Conservation (phyloP, 148 eudicot genomes). For the Rhododendron mucronatum region DNA sequence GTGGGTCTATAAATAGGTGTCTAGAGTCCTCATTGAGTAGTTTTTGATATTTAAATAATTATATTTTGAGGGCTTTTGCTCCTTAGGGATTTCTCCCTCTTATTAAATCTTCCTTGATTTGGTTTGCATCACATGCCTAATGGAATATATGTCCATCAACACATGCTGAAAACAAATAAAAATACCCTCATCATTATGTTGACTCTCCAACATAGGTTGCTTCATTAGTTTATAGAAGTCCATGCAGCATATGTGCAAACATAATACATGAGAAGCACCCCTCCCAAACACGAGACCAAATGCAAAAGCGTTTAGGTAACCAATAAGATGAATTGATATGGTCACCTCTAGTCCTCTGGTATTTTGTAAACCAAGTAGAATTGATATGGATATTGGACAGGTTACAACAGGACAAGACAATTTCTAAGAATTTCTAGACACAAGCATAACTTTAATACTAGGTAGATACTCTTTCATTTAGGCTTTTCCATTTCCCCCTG, state of each 20-base stretch:
- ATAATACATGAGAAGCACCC: background rate
- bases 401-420: background rate
- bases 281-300: background rate
- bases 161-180: background rate
- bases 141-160: background rate
- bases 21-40: background rate
- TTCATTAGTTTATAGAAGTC: background rate
- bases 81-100: too few relatives aligned
- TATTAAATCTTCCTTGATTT: too few relatives aligned
- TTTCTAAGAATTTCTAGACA: background rate
- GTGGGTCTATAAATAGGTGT: background rate
- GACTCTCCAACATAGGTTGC: background rate
- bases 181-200: background rate
- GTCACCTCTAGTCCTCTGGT: background rate
- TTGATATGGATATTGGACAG: background rate
- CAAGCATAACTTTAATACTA: background rate
- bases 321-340: background rate
- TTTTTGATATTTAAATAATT: too few relatives aligned
- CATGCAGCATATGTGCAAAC: background rate
- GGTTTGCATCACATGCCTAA: background rate
- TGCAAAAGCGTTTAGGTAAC: background rate
- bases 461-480: background rate
- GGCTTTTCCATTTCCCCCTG: background rate
- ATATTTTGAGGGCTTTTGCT: too few relatives aligned
- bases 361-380: background rate